Base-by-base conservation (phyloP, 331 rosid species). In the Erythrophleum ivorense region DNA sequence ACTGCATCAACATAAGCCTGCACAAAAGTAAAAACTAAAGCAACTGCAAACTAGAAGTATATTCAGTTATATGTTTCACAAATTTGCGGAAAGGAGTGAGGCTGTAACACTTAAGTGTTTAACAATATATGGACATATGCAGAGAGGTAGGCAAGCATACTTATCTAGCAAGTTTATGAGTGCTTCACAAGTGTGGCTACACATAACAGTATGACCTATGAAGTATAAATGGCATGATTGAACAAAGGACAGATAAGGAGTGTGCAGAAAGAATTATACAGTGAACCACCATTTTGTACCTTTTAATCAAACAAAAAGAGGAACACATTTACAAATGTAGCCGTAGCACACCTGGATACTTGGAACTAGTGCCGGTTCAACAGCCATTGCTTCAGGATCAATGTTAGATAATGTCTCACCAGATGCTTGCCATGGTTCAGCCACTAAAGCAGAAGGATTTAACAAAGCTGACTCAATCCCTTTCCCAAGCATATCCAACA, bases 1-100 rank as follows among this genome's bases (percentile, higher is more conserved):
- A 95, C 92, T 13, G 98, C 95, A 85, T 95, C 98, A 68, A 91
- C 98, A 66, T 95, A 95, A 65, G 98, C 98, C 98, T 95, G 94
- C 82, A 91, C 49, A 62, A 78, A 10, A 76, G 48, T 84, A 77
- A 64, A 80, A 62, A 46, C 58, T 67, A 69, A 72, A 60, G 54
- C 73, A 62, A 46, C 36, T 24, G 65, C 48, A 74, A 50, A 68
- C 49, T 19, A 64, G 15, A 71, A 36, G 43, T 73, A 80, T 58
- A n/a, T 55, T 48, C n/a, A 33, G 62, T 70, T 12, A 63, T 70
- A 68, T 70, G 57, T 75, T 72, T 43, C 78, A 76, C 45, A 79
- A 58, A 75, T 82, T 78, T 36, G 57, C 57, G 48, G 54, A 59
- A 43, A 74, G 59, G 46, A 24, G 59, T 48, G 62, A 38, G 57